phyloP scores from a whole-genome alignment of 495 filamentous ascomycete species.

The Lasiosphaeriaceae sp. region DNA sequence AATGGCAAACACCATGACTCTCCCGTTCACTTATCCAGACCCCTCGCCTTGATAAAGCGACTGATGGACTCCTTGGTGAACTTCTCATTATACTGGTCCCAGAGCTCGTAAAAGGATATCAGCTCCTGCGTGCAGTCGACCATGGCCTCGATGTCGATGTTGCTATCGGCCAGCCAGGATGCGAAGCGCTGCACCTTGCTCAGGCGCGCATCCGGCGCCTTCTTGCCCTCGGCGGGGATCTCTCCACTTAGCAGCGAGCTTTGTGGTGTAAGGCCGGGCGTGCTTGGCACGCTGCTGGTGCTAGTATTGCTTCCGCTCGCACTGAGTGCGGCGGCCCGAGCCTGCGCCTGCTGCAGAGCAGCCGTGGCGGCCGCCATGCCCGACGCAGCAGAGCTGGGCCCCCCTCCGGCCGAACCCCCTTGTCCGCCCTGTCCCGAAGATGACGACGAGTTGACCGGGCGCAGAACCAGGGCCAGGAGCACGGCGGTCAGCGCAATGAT shows the following conservation, averaged over 20 bases:
- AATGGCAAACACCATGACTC: too few species aligned
- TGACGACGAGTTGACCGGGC: constrained; percentile 30
- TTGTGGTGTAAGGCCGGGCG: constrained; percentile 10
- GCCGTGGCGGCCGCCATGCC: constrained; percentile 40
- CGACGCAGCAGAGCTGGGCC: not conserved
- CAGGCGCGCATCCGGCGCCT: constrained; percentile 34
- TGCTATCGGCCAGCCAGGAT: constrained; percentile 86
- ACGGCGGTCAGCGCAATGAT: constrained; percentile 88
- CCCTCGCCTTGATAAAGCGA: constrained; percentile 77
- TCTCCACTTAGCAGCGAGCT: constrained; percentile 13
- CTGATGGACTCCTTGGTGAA: constrained; percentile 59
- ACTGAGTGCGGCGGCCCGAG: constrained; percentile 22
- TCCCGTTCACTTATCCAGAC: constrained; percentile 66
- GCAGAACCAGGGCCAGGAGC: constrained; percentile 78
- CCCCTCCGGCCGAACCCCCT: not conserved
- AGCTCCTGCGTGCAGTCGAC: constrained; percentile 94
- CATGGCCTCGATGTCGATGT: constrained; percentile 85
- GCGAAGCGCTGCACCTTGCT: constrained; percentile 70
- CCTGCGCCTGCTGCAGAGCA: constrained; percentile 38
- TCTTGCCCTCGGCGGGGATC: constrained; percentile 16
- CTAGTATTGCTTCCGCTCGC: constrained; percentile 12
- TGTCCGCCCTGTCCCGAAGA: too few species aligned
- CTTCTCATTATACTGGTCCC: constrained; percentile 88
- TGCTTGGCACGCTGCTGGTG: constrained; percentile 9
- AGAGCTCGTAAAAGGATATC: constrained; percentile 89